Percentiles rank a stretch among this genome's conserved stretches.
Conservation (phyloP, 2,329 filamentous ascomycete species). For the Colletotrichum siamense region DNA sequence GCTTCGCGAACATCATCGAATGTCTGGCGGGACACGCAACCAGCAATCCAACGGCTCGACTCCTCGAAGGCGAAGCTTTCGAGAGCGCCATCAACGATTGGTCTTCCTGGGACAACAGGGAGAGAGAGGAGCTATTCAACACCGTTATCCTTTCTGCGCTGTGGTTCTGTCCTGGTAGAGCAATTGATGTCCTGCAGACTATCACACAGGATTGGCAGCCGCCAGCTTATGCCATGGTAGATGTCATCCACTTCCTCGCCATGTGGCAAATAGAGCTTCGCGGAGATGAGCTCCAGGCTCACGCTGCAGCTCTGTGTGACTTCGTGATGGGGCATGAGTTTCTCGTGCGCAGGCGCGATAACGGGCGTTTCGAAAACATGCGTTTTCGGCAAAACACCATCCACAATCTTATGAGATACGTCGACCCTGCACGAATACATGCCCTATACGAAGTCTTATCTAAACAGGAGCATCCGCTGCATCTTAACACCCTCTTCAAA, state of each 20-base stretch:
- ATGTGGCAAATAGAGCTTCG: slow-evolving; percentile 14
- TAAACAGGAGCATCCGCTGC: slow-evolving; percentile 33
- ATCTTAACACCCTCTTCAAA: slow-evolving; percentile 51
- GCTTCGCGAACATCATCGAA: neutral
- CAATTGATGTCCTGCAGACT: slow-evolving; percentile 37
- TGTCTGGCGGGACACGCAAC: neutral
- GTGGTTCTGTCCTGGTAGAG: slow-evolving; percentile 34
- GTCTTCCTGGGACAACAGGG: neutral
- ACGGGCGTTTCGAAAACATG: slow-evolving; percentile 26
- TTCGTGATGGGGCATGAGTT: slow-evolving; percentile 10
- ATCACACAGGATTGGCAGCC: slow-evolving; percentile 42
- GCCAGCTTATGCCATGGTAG: slow-evolving; percentile 42
- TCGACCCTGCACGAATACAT: neutral
- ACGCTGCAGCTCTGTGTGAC: slow-evolving; percentile 27
- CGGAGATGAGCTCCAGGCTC: neutral
- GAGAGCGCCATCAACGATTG: slow-evolving; percentile 29
- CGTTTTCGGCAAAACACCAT: slow-evolving; percentile 45
- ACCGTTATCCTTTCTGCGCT: slow-evolving; percentile 41
- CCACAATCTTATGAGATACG: slow-evolving; percentile 15
- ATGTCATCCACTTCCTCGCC: slow-evolving; percentile 38
- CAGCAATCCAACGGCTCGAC: neutral
- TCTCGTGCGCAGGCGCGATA: neutral
- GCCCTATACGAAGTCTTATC: slow-evolving; percentile 42
- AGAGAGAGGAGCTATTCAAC: slow-evolving; percentile 31
- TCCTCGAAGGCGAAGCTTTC: slow-evolving; percentile 33